phyloP scores from a whole-genome alignment of 1,284 basidiomycete genomes.

The Ceratorhiza oryzae-sativae region DNA sequence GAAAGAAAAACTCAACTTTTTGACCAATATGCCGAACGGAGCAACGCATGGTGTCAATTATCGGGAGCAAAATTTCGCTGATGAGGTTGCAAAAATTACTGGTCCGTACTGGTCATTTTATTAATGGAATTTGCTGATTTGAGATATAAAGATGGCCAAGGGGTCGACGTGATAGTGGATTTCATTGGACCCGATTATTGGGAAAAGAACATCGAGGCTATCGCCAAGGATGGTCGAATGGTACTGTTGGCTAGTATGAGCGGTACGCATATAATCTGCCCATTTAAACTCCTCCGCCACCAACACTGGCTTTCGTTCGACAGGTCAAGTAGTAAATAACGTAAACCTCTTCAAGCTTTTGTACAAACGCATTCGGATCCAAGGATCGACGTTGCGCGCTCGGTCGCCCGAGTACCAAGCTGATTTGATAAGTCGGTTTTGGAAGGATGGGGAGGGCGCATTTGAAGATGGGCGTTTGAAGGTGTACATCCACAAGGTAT shows the following conservation, averaged over 20 bases:
- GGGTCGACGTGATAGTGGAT: conserved; percentile 86
- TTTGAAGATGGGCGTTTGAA: conserved; percentile 68
- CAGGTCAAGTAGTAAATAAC: conserved; percentile 71
- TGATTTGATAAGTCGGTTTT: conserved; percentile 74
- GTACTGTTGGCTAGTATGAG: conserved; percentile 72
- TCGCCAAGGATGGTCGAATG: conserved; percentile 83
- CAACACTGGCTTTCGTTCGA: conserved; percentile 50
- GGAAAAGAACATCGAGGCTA: conserved; percentile 76
- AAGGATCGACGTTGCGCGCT: conserved; percentile 87
- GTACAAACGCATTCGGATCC: conserved; percentile 86
- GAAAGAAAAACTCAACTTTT: conserved; percentile 82
- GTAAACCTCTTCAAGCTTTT: conserved; percentile 73
- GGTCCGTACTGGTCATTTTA: neutral
- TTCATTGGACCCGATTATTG: conserved; percentile 88
- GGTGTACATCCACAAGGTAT: conserved; percentile 80
- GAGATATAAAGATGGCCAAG: conserved; percentile 55
- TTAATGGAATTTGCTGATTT: neutral
- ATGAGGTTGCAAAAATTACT: conserved; percentile 71
- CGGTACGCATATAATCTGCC: conserved; percentile 56
- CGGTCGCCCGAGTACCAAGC: conserved; percentile 82
- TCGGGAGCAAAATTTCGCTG: conserved; percentile 80
- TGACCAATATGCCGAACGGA: conserved; percentile 68
- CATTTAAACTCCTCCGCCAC: no score
- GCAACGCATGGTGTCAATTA: conserved; percentile 82
- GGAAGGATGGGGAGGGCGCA: conserved; percentile 60